Evolutionary conservation across 306 rosid species (phyloP), one percentile per base, ranked within the genome.

Genomic region (Leucaena leucocephala): DNA sequence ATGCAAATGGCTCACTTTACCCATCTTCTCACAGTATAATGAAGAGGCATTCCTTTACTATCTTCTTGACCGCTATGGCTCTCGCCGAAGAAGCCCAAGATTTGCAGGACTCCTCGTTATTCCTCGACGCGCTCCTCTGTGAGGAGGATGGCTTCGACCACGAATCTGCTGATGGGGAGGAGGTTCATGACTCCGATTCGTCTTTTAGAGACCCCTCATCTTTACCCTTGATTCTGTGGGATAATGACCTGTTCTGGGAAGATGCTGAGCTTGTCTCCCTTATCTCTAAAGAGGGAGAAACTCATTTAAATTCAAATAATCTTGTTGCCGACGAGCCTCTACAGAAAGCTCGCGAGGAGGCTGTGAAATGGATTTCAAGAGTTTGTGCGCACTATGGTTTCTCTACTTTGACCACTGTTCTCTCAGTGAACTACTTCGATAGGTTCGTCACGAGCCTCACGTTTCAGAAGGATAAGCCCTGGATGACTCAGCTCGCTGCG

Each of bases 391-490:
- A 83, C 79, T 84, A 82, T 82, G 90, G 82, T 54, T 93, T 93
- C 88, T 57, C 92, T 71, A 77, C 86, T 79, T 80, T 90, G 83
- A 93, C 98, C 52, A 62, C 84, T 54, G 87, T 90, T 75, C 91
- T 93, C 3, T 97, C 97, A 0, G 90, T 93, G 52, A 93, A 88
- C 88, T 93, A 88, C 90, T 88, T 89, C 33, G 92, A 90, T 85
- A 84, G 98, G 74, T 93, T 90, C 88, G 58, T 76, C n/a, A 76
- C 82, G 0, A 88, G 76, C 83, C 73, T 35, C 2, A 78, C 46
- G 38, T 84, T 87, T 68, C 88, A 86, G 80, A 81, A 40, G 48
- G 88, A 90, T 22, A 93, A 83, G 84, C 97, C 93, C 5, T 91
- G 97, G 97, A 88, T 88, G 92, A 77, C 76, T 57, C 98, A 91